These are phyloP conservation scores for Paraphoma chrysanthemicola DNA, from an alignment of 2,329 filamentous ascomycete genomes.

Conservation along the genomic window DNA sequence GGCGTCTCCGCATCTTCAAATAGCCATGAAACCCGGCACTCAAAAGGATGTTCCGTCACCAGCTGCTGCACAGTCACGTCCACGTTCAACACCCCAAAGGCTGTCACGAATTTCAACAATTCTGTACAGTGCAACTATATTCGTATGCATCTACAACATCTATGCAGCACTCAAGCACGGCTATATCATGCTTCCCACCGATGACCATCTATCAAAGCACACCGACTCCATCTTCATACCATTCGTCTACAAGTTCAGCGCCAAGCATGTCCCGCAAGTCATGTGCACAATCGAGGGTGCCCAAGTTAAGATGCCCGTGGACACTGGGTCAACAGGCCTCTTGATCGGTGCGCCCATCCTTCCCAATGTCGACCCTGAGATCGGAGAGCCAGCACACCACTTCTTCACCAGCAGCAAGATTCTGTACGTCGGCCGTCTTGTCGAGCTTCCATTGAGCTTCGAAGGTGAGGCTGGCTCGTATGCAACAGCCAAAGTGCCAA, in stretches of 20 bases:
- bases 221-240: slow-evolving; percentile 42
- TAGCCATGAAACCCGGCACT: slow-evolving; percentile 27
- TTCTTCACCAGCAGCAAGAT: slow-evolving; percentile 46
- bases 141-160: slow-evolving; percentile 11
- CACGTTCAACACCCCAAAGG: slow-evolving; percentile 21
- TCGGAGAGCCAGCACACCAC: slow-evolving; percentile 37
- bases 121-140: slow-evolving; percentile 14
- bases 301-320: slow-evolving; percentile 40
- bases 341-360: slow-evolving; percentile 43
- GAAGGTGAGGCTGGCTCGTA: slow-evolving; percentile 24
- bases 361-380: slow-evolving; percentile 27
- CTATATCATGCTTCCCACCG: slow-evolving; percentile 16
- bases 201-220: slow-evolving; percentile 18
- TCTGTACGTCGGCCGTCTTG: slow-evolving; percentile 40
- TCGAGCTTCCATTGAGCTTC: slow-evolving; percentile 37
- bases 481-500: slow-evolving; percentile 33
- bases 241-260: slow-evolving; percentile 35
- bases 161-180: slow-evolving; percentile 7
- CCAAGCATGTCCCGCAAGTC: slow-evolving; percentile 34
- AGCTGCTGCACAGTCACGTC: slow-evolving; percentile 3
- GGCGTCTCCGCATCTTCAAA: slow-evolving; percentile 15
- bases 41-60: slow-evolving; percentile 16
- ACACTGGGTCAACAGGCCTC: slow-evolving; percentile 45
- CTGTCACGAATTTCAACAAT: slow-evolving; percentile 26
- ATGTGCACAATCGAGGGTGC: slow-evolving; percentile 35